These are phyloP conservation scores for Suhomyces canberraensis DNA, from an alignment of 805 yeast species.

Conservation along the genomic window DNA sequence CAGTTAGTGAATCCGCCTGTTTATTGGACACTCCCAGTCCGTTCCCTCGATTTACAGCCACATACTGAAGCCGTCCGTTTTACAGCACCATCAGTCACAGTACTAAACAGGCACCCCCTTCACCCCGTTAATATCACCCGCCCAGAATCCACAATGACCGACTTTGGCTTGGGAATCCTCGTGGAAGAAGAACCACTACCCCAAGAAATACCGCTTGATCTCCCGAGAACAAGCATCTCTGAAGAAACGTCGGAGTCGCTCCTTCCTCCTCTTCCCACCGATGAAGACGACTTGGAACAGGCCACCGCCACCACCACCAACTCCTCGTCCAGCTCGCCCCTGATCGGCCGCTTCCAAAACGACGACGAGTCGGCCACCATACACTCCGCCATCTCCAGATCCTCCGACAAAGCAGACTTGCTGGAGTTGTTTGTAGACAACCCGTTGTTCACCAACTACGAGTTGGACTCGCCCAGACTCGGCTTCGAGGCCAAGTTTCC, in stretches of 20 bases:
- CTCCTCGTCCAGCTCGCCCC: slow-evolving; percentile 5
- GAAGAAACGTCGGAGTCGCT: slow-evolving; percentile 13
- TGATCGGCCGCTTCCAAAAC: slow-evolving; percentile 3
- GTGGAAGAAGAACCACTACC: slow-evolving; percentile 24
- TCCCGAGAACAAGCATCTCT: background rate
- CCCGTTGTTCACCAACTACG: slow-evolving; percentile 18
- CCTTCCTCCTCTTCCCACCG: slow-evolving; percentile 23
- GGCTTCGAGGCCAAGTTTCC: slow-evolving; percentile 17
- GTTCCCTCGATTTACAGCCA: no score
- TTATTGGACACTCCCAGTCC: no score
- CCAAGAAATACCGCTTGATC: background rate
- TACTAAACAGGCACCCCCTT: no score
- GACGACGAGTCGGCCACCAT: slow-evolving; percentile 10
- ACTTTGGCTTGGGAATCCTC: slow-evolving; percentile 31
- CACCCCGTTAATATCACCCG: no score
- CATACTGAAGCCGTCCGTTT: no score
- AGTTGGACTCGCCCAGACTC: slow-evolving; percentile 24
- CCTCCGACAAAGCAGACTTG: slow-evolving; percentile 5
- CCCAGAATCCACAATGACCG: no score
- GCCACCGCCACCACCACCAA: slow-evolving; percentile 3
- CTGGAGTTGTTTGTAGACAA: slow-evolving; percentile 8
- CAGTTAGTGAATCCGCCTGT: no score
- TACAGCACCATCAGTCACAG: no score
- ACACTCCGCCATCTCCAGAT: slow-evolving; percentile 8
- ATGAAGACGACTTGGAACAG: slow-evolving; percentile 5